Evolutionary conservation across 2,329 filamentous ascomycete genomes (phyloP), one percentile per base, ranked within the genome.

Genomic region (Microsporum ferrugineum): DNA sequence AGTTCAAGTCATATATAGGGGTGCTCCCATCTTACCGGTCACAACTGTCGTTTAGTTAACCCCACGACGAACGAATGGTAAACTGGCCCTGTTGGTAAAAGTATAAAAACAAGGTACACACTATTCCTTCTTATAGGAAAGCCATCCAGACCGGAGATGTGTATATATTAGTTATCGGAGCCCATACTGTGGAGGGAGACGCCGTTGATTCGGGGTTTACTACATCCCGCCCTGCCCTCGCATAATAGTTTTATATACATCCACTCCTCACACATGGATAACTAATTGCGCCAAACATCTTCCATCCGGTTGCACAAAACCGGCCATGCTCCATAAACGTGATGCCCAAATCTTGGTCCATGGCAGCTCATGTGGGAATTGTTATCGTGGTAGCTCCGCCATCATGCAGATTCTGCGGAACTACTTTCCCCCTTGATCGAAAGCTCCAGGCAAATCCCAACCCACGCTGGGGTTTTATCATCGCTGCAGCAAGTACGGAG

Each of bases 341-440:
- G 33, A 36, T 10, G 33, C 3, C 51, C 45, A 3, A 12, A 14
- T 29, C 45, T 51, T 27, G 8, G 31, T 51, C 45, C 45, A 51
- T 51, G 45, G 45, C 45, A 31, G 23, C 45, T 51, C 27, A 29
- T 51, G 45, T 51, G 45, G 45, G 45, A 31, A 51, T 51, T 29
- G 23, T 29, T 29, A 51, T 51, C 45, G 45, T 51, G 45, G 45
- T 23, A 33, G 45, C 45, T 51, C 45, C 45, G 45, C 45, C 45
- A 31, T 29, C 45, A 1, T 51, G 45, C 45, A 51, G 45, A 55
- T 36, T 23, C 6, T 10, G 51, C 33, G 51, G 51, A 55, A 55
- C 34, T 55, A 55, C 51, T 36, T 55, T 55, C 51, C 51, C 51
- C 51, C 51, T 55, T 55, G 51, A 55, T 55, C 51, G 33, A 55